Base-by-base conservation (phyloP, 2,329 filamentous ascomycete species). In the Sordariomycetes sp. region DNA sequence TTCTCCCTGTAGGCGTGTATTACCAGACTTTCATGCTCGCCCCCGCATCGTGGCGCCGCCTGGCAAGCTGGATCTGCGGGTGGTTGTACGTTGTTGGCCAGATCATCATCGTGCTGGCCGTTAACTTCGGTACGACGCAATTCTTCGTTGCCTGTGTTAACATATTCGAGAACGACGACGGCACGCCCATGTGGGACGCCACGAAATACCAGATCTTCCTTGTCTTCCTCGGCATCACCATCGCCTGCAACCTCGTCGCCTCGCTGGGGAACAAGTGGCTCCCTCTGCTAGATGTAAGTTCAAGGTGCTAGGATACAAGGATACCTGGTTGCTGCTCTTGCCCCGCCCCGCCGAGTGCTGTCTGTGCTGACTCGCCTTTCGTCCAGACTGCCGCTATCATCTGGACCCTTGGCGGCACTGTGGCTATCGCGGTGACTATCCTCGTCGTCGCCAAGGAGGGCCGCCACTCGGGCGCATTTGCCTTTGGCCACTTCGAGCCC, bases 71-170 rank as follows among this genome's bases (percentile, higher is more conserved):
- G 82, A 81, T 88, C 61, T 87, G 83, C 63, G 87, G 87, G 60
- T 91, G 87, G 87, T 75, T 86, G 25, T 91, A 88, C 67, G 80
- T 89, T 22, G 83, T 90, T 56, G 89, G 89, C 60, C 91, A 91
- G 72, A 86, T 90, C 69, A 90, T 86, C 63, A 92, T 92, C 64
- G 90, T 87, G 0, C 76, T 90, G n/a, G 81, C 87, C 20, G 87
- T 90, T 67, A 89, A 89, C 74, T 91, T 90, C 65, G 88, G 87
- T 6, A 90, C 88, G 3, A 87, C 85, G 0, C 81, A 90, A 62
- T 79, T 83, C 68, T 70, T 81, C 59, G 75, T 81, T 59, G 76
- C 73, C 16, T 81, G 78, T 65, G 67, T 83, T 69, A 80, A 82
- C 59, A 76, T 83, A 37, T 83, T 82, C 59, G 72, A 79, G 58